Percentiles rank a stretch among this genome's conserved stretches.
These are phyloP conservation scores for Annona squamosa DNA, from an alignment of 164 flowering plant species.

Conservation along the genomic window DNA sequence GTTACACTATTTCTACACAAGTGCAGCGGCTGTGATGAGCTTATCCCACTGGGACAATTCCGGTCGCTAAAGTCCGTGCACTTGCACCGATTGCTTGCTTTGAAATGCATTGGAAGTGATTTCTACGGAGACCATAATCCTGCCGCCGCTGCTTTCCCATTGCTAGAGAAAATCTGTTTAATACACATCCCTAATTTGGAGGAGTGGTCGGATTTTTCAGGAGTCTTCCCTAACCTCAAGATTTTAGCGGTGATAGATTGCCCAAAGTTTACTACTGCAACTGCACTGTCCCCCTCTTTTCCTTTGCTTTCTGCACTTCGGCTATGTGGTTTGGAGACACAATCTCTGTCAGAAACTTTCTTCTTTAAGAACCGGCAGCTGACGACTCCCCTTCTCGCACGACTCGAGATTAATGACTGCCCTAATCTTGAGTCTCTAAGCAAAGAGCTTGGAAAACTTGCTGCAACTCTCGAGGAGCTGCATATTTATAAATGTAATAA, in stretches of 20 bases:
- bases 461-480: constrained; percentile 5
- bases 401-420: background rate
- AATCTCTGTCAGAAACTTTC: background rate
- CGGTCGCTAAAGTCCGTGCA: constrained; percentile 8
- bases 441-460: constrained; percentile 8
- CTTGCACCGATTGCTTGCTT: background rate
- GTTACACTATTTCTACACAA: constrained; percentile 4
- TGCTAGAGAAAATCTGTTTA: background rate
- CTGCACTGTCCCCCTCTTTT: background rate
- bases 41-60: constrained; percentile 18
- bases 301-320: background rate
- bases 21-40: constrained; percentile 13
- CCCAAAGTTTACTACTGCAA: constrained; percentile 6
- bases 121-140: too few relatives aligned
- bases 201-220: background rate
- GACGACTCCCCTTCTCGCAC: background rate
- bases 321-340: background rate
- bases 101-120: background rate
- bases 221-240: constrained; percentile 1
- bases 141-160: too few relatives aligned
- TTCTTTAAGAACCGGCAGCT: too few relatives aligned
- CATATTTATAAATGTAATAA: constrained; percentile 9
- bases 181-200: background rate
- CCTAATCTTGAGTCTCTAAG: constrained; percentile 4
- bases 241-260: constrained; percentile 4